phyloP scores from a whole-genome alignment of 2,329 filamentous ascomycete species.

The Trichoderma asperellum region DNA sequence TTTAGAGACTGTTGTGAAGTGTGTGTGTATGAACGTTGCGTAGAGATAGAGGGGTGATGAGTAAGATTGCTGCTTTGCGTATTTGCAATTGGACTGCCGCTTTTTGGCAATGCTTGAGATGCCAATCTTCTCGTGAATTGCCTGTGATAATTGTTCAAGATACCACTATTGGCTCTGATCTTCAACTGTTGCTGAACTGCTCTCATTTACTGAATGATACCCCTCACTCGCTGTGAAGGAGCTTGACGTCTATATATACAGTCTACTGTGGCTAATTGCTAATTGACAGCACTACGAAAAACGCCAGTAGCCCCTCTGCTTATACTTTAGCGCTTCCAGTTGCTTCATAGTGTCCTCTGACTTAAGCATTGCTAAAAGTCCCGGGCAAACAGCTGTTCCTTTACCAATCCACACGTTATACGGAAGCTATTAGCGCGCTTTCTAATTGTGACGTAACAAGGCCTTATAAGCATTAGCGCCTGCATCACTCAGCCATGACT shows the following conservation, averaged over 20 bases:
- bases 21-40: background rate
- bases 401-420: constrained; percentile 12
- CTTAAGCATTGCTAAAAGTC: constrained; percentile 25
- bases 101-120: background rate
- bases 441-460: constrained; percentile 44
- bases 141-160: background rate
- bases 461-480: constrained; percentile 4
- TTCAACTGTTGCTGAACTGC: constrained; percentile 11
- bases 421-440: constrained; percentile 32
- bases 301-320: constrained; percentile 30
- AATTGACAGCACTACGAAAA: constrained; percentile 44
- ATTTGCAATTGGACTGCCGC: background rate
- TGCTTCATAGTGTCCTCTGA: background rate
- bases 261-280: constrained; percentile 39
- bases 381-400: background rate
- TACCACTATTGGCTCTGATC: background rate
- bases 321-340: constrained; percentile 2
- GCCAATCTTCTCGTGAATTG: background rate
- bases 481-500: constrained; percentile 10
- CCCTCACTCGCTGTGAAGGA: background rate
- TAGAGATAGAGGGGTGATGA: background rate
- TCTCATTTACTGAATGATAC: constrained; percentile 12
- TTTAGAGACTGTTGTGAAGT: background rate
- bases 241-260: constrained; percentile 7
- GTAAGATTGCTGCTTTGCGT: background rate